Evolutionary conservation across 208 protist species (phyloP), one percentile per base, ranked within the genome.

Genomic region (Leishmania tropica): DNA sequence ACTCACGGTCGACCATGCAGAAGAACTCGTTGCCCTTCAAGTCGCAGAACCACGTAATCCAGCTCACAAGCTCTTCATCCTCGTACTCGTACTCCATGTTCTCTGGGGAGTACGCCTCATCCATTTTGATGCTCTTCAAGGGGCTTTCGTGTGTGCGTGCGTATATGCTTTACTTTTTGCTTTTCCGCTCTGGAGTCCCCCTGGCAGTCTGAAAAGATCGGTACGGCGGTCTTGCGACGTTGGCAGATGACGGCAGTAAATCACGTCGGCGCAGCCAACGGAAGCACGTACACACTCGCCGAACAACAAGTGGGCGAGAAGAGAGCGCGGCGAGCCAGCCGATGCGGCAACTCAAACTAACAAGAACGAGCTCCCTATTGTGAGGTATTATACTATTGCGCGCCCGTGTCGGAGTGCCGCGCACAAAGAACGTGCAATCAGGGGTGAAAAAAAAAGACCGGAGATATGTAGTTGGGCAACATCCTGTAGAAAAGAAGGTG

Each of bases 21-120:
- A 99, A 99, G 82, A 99, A 99, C 87, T 99, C 99, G 71, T 99
- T 99, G 48, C 99, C 99, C 79, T 99, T 99, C 75, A 99, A 83
- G 51, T 95, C 97, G 81, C 98, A 99, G 82, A 99, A 99, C 98
- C 98, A 99, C 56, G 85, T 87, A 71, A 99, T 99, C 99, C 99
- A 99, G 48, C 96, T 93, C 40, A 96, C 88, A 42, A 95, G 94
- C 79, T 99, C 96, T 83, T 99, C 95, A n/a, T 99, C 96, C 56
- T 93, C 96, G 56, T 94, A 90, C 8, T 92, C 87, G 82, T 93
- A 92, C 37, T 85, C 86, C 58, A 87, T 86, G 35, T 87, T 81
- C 58, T 92, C 89, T 40, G 83, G 86, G 4, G 87, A 88, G 68
- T 89, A 93, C n/a, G 85, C 74, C 60, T 90, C 81, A 37, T 89